Conservation (phyloP, 352 stramenopile species). For the Phytophthora fragariaefolia region DNA sequence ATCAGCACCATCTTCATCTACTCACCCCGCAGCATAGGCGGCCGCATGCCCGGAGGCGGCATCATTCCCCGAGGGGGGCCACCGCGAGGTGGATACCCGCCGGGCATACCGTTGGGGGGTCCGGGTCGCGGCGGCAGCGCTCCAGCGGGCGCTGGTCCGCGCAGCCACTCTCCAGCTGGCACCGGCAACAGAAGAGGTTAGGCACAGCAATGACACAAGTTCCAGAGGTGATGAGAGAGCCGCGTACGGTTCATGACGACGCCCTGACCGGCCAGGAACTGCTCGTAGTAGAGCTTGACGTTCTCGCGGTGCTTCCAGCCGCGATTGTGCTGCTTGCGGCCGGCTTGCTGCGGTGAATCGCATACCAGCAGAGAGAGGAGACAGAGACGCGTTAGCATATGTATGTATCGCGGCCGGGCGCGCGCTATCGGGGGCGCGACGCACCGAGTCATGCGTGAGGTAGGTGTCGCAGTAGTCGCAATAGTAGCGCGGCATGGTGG, state of each 20-base stretch:
- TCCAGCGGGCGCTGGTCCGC: constrained; percentile 44
- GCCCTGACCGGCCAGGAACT: constrained; percentile 81
- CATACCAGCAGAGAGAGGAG: constrained; percentile 16
- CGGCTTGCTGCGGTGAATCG: constrained; percentile 71
- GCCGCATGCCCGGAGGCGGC: constrained; percentile 73
- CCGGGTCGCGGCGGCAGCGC: constrained; percentile 57
- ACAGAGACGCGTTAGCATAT: constrained; percentile 3
- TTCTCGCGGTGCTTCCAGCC: constrained; percentile 96
- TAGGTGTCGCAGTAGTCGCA: constrained; percentile 96
- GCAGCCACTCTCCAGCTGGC: constrained; percentile 81
- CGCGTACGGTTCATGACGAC: constrained; percentile 79
- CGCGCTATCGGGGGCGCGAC: not conserved
- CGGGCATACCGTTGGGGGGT: constrained; percentile 43
- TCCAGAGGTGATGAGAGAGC: not conserved
- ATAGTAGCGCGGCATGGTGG: constrained; percentile 92
- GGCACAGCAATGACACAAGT: not conserved
- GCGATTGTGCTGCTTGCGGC: constrained; percentile 94
- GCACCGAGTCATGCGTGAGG: constrained; percentile 94
- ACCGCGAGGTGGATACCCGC: constrained; percentile 72
- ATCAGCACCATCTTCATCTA: constrained; percentile 1
- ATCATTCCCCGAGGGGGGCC: constrained; percentile 79
- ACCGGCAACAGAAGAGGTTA: constrained; percentile 10
- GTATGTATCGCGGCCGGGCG: not conserved
- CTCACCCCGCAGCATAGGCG: constrained; percentile 68
- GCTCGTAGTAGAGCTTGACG: constrained; percentile 94